phyloP scores from a whole-genome alignment of 2,329 filamentous ascomycete genomes.

The Ophiosphaerella narmari region DNA sequence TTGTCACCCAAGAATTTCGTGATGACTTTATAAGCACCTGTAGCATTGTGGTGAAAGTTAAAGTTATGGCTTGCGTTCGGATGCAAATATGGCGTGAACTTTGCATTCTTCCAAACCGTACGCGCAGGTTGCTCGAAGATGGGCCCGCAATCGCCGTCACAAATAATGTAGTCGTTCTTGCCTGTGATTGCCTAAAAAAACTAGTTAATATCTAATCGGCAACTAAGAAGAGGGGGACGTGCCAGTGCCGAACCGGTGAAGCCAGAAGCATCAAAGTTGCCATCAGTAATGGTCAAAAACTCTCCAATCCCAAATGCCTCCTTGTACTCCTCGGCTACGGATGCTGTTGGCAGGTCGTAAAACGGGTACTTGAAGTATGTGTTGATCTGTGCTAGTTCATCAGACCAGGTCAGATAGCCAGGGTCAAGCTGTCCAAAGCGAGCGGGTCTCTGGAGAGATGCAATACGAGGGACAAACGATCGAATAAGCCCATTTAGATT shows the following conservation, averaged over 20 bases:
- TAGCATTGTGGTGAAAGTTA: neutral
- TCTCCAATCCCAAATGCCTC: neutral
- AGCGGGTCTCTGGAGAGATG: conserved; percentile 16
- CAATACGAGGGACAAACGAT: conserved; percentile 29
- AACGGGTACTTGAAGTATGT: conserved; percentile 1
- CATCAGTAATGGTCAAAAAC: neutral
- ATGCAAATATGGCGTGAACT: conserved; percentile 1
- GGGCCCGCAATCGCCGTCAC: neutral
- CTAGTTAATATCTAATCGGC: neutral
- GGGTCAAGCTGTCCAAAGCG: conserved; percentile 21
- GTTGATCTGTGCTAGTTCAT: neutral
- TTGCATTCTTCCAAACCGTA: neutral
- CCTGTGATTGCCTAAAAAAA: neutral
- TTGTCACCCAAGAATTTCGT: neutral
- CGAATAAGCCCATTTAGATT: conserved; percentile 17
- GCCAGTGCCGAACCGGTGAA: neutral
- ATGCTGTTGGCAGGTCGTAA: neutral
- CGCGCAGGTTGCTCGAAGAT: neutral
- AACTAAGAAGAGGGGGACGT: neutral
- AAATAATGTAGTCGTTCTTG: neutral
- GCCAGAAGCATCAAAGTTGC: neutral
- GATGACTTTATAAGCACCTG: neutral
- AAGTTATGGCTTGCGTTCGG: conserved; percentile 1
- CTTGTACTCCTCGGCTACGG: neutral
- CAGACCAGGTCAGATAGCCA: conserved; percentile 31